Evolutionary conservation across 345 rosid species (phyloP).

Genomic region (Murraya paniculata): DNA sequence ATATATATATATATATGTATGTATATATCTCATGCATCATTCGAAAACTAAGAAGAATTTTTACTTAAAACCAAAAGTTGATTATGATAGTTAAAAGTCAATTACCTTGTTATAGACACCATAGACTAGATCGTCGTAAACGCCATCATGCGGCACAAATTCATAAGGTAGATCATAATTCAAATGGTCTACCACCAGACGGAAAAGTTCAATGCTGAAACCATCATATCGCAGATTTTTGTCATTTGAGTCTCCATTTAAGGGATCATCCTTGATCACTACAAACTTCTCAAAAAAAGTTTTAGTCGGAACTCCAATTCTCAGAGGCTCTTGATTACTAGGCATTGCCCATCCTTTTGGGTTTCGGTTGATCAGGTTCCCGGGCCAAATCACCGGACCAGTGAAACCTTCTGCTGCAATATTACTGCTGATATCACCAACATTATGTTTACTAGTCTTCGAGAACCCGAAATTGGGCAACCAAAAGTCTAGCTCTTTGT

Average conservation of each 20-base stretch:
- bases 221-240: slow-evolving; percentile 12
- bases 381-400: slow-evolving; percentile 29
- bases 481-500: slow-evolving; percentile 33
- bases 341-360: slow-evolving; percentile 40
- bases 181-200: background rate
- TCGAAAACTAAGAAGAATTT: background rate
- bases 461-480: slow-evolving; percentile 27
- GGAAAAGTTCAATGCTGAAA: slow-evolving; percentile 38
- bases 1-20: too few species aligned
- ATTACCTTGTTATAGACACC: slow-evolving; percentile 40
- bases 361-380: slow-evolving; percentile 5
- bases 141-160: slow-evolving; percentile 15
- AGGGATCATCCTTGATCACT: slow-evolving; percentile 4
- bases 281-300: slow-evolving; percentile 37
- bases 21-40: too few species aligned
- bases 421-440: background rate
- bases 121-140: slow-evolving; percentile 32
- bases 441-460: background rate
- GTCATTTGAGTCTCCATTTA: background rate
- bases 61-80: background rate
- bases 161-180: slow-evolving; percentile 18
- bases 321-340: slow-evolving; percentile 16
- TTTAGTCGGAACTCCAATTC: slow-evolving; percentile 35
- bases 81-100: background rate
- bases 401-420: background rate